Evolutionary conservation across 75 land plant genomes (phyloP), one percentile per base, ranked within the genome.

Genomic region (Chamaecyparis obtusa): DNA sequence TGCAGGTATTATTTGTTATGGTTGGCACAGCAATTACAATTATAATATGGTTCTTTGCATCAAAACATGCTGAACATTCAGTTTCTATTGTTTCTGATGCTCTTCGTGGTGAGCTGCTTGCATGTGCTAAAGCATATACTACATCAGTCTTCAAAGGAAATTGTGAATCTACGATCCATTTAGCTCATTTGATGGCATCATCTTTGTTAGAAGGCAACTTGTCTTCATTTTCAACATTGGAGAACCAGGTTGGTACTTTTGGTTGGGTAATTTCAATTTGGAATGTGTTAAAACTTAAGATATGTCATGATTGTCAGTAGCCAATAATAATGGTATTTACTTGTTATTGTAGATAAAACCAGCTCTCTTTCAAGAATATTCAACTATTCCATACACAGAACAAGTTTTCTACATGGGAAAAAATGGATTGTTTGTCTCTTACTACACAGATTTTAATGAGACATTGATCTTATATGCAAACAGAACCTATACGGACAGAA

Each of bases 381-480:
- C 88, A 24, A 90, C 88, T n/a, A 69, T 89, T 64, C 92, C 90
- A 16, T 24, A 85, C 67, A 27, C 86, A 17, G 54, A 91, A 33
- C 92, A 92, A 46, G 88, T 95, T 75, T 92, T 93, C 27, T 95
- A 87, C 86, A 83, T 93, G 76, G 92, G 92, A 51, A 15, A 67
- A 14, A 86, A 91, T 85, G 95, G 96, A 21, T 86, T 93, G 9
- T 85, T 92, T 71, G 83, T 90, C 51, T 89, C 93, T 3, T 92
- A 92, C 89, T 90, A 90, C 30, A 30, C 67, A 14, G 88, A 91
- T 21, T 85, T 64, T 0, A 71, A 85, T 49, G 84, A 91, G 72
- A 87, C 84, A 15, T 60, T 85, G 84, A 91, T 90, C 19, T 9
- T 92, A 15, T 93, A 88, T 86, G 89, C 95, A 35, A 93, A 94